phyloP scores from a whole-genome alignment of 2,329 filamentous ascomycete species.

The Fusarium pseudograminearum region DNA sequence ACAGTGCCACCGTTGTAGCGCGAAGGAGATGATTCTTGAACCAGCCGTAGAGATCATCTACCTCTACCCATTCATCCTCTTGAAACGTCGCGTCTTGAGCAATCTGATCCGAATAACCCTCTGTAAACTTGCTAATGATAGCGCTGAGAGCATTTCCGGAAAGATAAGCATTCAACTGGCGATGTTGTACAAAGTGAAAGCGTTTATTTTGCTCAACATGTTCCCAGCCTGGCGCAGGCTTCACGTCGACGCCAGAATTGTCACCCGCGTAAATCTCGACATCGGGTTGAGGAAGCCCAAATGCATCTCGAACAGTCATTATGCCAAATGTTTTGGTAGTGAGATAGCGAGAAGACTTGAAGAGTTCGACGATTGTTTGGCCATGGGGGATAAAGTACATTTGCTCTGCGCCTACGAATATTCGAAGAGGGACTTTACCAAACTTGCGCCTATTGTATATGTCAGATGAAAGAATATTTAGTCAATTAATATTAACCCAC shows the following conservation, averaged over 20 bases:
- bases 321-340: constrained; percentile 32
- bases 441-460: constrained; percentile 25
- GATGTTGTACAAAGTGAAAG: constrained; percentile 34
- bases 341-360: constrained; percentile 29
- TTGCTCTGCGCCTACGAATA: constrained; percentile 29
- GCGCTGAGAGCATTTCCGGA: constrained; percentile 14
- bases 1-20: constrained; percentile 18
- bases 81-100: constrained; percentile 11
- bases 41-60: constrained; percentile 32
- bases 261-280: constrained; percentile 19
- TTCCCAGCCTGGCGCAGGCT: constrained; percentile 29
- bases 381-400: constrained; percentile 42
- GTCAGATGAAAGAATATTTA: background rate
- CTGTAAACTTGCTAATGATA: constrained; percentile 20
- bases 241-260: constrained; percentile 20
- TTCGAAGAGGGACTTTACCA: constrained; percentile 32
- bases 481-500: background rate
- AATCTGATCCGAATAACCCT: constrained; percentile 17
- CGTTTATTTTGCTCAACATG: constrained; percentile 15
- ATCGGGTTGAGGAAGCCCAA: constrained; percentile 26
- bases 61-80: constrained; percentile 15
- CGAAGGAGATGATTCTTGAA: constrained; percentile 25
- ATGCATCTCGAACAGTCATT: constrained; percentile 35
- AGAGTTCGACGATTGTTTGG: constrained; percentile 22
- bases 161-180: constrained; percentile 18